phyloP scores from a whole-genome alignment of 768 basidiomycete species.

The Mycena polygramma region DNA sequence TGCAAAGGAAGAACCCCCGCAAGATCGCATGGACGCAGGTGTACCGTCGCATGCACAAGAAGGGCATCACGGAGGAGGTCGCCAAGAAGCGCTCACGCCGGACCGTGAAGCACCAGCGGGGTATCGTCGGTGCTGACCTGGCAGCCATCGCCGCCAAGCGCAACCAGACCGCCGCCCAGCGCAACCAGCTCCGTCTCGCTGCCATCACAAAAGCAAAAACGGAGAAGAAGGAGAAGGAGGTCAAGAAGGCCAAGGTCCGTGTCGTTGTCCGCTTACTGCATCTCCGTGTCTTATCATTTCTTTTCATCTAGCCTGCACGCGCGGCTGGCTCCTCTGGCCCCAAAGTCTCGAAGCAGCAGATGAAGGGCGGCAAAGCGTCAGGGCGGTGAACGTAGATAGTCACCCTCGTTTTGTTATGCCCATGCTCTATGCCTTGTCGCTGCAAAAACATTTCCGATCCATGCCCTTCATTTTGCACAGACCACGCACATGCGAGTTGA shows the following conservation, averaged over 20 bases:
- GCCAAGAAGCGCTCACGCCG: constrained; percentile 98
- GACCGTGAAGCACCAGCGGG: constrained; percentile 98
- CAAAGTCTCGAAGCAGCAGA: constrained; percentile 95
- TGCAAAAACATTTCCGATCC: constrained; percentile 17
- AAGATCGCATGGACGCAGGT: constrained; percentile 98
- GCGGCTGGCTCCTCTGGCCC: constrained; percentile 70
- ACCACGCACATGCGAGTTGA: too few species aligned
- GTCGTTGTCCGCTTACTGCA: not conserved
- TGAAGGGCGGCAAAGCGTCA: constrained; percentile 84
- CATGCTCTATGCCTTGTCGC: constrained; percentile 25
- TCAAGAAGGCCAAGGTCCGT: constrained; percentile 87
- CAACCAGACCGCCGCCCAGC: constrained; percentile 90
- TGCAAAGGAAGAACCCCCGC: constrained; percentile 99
- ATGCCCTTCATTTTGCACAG: not conserved
- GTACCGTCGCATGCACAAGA: constrained; percentile 99
- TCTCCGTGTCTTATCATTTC: not conserved
- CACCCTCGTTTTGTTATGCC: constrained; percentile 19
- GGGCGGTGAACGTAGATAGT: constrained; percentile 64
- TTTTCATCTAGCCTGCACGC: constrained; percentile 64
- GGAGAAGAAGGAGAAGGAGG: constrained; percentile 97
- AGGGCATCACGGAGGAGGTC: constrained; percentile 99
- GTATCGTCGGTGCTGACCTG: constrained; percentile 97
- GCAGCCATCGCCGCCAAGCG: constrained; percentile 91
- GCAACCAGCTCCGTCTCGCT: constrained; percentile 82
- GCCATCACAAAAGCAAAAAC: constrained; percentile 96